Conservation (phyloP, 441 rosid genomes). For the Syzygium malaccense region DNA sequence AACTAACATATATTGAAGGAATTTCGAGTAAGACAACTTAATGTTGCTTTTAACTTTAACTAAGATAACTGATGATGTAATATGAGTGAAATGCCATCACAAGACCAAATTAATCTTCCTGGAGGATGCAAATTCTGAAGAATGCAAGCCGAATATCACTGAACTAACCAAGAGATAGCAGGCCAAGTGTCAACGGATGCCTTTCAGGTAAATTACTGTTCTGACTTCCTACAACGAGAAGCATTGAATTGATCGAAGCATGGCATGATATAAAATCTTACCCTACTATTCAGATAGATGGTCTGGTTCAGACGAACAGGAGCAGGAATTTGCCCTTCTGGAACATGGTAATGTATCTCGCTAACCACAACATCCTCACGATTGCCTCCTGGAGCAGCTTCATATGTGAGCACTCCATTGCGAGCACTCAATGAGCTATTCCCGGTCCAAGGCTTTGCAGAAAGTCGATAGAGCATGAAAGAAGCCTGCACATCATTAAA, state of each 20-base stretch:
- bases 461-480: slow-evolving; percentile 45
- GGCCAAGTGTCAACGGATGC: background rate
- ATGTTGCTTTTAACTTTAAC: background rate
- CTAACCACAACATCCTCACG: background rate
- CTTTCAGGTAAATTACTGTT: background rate
- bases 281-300: background rate
- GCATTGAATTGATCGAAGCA: background rate
- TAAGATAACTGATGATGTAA: too few relatives aligned
- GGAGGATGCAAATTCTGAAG: background rate
- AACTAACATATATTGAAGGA: too few relatives aligned
- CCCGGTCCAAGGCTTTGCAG: slow-evolving; percentile 24
- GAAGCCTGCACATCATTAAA: slow-evolving; percentile 25
- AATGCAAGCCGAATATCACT: background rate
- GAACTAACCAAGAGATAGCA: background rate
- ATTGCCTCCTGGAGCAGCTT: slow-evolving; percentile 22
- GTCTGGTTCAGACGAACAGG: background rate
- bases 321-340: background rate
- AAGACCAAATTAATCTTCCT: background rate
- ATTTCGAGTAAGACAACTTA: too few relatives aligned
- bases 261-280: background rate
- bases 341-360: background rate
- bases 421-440: slow-evolving; percentile 20
- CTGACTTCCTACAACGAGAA: background rate
- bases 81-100: background rate
- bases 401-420: slow-evolving; percentile 25